A percentile compares a stretch with the other conserved stretches of the same genome.
Evolutionary conservation across 495 filamentous ascomycete species (phyloP).

Genomic region (Talaromyces thailandensis): DNA sequence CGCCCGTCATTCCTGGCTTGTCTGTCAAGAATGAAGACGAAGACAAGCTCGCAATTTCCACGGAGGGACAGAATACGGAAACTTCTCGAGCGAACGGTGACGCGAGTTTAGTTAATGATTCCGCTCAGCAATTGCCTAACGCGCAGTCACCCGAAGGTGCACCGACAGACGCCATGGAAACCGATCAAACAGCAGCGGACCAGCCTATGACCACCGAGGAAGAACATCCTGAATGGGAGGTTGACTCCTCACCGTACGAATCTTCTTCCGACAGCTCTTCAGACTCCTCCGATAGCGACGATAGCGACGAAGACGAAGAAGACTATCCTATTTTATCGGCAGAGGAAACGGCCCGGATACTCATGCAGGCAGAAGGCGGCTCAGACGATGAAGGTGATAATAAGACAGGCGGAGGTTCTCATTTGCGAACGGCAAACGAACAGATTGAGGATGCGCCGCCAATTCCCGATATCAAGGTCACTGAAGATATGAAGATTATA

Average conservation of each 20-base stretch:
- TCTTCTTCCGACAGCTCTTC: constrained; percentile 40
- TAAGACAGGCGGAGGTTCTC: constrained; percentile 29
- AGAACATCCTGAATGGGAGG: constrained; percentile 62
- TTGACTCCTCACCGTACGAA: constrained; percentile 55
- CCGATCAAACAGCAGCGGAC: constrained; percentile 17
- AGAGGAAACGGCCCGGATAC: constrained; percentile 67
- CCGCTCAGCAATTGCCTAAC: not conserved
- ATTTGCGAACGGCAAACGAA: constrained; percentile 67
- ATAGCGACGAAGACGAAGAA: constrained; percentile 57
- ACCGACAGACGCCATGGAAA: constrained; percentile 24
- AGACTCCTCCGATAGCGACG: constrained; percentile 44
- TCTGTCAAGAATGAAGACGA: constrained; percentile 24
- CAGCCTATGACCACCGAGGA: constrained; percentile 29
- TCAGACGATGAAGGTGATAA: constrained; percentile 62
- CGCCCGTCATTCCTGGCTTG: constrained; percentile 29
- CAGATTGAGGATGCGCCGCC: constrained; percentile 54
- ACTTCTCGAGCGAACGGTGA: not conserved
- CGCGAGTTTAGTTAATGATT: not conserved
- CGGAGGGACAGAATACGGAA: not conserved
- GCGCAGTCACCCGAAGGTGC: not conserved
- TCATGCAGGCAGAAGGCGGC: constrained; percentile 66
- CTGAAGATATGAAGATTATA: constrained; percentile 63
- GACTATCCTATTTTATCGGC: constrained; percentile 63
- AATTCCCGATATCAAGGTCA: constrained; percentile 66
- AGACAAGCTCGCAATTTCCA: not conserved